phyloP scores from a whole-genome alignment of 192 early-diverging fungal species.

The Gonapodya sp. region DNA sequence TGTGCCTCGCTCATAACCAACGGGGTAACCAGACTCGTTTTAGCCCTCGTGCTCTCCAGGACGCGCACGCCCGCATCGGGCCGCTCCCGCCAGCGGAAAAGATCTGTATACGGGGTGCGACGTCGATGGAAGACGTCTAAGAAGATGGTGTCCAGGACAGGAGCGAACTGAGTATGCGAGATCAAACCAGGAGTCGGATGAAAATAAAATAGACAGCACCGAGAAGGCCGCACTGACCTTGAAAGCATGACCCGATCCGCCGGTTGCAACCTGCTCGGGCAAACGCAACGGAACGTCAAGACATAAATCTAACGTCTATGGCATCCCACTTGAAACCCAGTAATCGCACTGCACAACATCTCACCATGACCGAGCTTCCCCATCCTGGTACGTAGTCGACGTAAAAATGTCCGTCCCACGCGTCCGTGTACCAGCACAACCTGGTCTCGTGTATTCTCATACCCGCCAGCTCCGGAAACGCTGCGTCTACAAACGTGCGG shows the following conservation, averaged over 20 bases:
- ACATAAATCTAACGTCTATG: not conserved
- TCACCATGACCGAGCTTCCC: not conserved
- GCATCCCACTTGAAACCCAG: slow-evolving; percentile 14
- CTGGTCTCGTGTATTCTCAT: slow-evolving; percentile 26
- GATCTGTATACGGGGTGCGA: not conserved
- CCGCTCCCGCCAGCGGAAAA: not conserved
- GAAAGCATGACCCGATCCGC: slow-evolving; percentile 50
- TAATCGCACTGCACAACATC: not conserved
- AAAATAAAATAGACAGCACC: not conserved
- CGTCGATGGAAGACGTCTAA: not conserved
- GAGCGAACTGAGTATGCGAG: not conserved
- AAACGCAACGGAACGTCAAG: too few relatives aligned
- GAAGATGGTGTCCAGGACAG: not conserved
- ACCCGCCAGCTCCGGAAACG: slow-evolving; percentile 27
- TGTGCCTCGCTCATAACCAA: not conserved
- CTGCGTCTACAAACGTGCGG: slow-evolving; percentile 25
- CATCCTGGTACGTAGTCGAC: slow-evolving; percentile 28
- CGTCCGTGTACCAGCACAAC: slow-evolving; percentile 47
- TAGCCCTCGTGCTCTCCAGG: not conserved
- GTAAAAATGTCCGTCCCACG: slow-evolving; percentile 41
- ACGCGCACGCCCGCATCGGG: not conserved
- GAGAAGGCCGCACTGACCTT: slow-evolving; percentile 29
- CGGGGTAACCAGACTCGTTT: not conserved
- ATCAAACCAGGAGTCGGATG: not conserved
- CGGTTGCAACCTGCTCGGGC: slow-evolving; percentile 39